These are phyloP conservation scores for Cydonia oblonga DNA, from an alignment of 331 rosid genomes.

Conservation along the genomic window DNA sequence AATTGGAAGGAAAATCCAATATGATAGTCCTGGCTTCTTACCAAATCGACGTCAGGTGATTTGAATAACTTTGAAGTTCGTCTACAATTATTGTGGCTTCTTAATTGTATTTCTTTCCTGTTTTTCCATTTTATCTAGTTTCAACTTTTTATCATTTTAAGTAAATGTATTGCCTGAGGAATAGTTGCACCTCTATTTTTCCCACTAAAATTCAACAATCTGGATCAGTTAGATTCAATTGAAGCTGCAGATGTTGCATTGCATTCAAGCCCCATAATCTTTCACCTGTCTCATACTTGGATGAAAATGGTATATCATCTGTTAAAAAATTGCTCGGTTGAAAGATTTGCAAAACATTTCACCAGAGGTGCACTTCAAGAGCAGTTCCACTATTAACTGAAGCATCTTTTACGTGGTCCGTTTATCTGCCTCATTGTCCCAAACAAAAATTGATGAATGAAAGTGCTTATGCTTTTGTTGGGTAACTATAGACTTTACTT, in stretches of 20 bases:
- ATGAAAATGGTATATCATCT: background rate
- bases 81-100: background rate
- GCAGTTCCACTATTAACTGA: background rate
- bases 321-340: background rate
- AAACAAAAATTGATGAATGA: background rate
- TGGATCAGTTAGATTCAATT: background rate
- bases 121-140: background rate
- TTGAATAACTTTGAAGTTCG: constrained; percentile 4
- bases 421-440: background rate
- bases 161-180: background rate
- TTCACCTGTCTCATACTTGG: background rate
- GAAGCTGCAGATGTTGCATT: constrained; percentile 1
- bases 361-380: background rate
- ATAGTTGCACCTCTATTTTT: background rate
- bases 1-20: constrained; percentile 78
- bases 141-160: background rate
- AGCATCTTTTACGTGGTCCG: background rate
- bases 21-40: constrained; percentile 80
- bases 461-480: background rate
- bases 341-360: background rate
- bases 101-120: background rate
- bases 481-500: background rate
- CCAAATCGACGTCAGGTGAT: constrained; percentile 82
- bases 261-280: background rate
- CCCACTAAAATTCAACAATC: background rate